phyloP scores from a whole-genome alignment of 352 stramenopile species.

The Phytophthora meadii region DNA sequence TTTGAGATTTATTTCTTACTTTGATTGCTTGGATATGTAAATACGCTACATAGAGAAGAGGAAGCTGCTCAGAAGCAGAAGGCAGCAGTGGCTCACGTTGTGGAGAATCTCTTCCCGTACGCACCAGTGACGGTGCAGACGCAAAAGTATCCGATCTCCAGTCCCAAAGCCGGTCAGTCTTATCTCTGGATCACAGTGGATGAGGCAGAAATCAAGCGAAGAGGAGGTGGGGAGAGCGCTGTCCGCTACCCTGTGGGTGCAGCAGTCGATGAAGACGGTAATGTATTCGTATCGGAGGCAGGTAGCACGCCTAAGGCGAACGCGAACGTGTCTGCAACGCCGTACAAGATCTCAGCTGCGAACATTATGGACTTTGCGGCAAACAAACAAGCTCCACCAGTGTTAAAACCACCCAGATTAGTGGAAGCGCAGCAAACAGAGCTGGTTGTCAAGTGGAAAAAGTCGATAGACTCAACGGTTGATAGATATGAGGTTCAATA shows the following conservation, averaged over 20 bases:
- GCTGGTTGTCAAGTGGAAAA: constrained; percentile 68
- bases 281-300: constrained; percentile 74
- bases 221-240: constrained; percentile 44
- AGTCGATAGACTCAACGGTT: constrained; percentile 62
- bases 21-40: background rate
- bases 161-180: constrained; percentile 62
- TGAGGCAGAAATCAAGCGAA: constrained; percentile 67
- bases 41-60: constrained; percentile 39
- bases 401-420: constrained; percentile 48
- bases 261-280: constrained; percentile 70
- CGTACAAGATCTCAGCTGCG: constrained; percentile 64
- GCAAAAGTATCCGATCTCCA: constrained; percentile 67
- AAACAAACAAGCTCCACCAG: constrained; percentile 44
- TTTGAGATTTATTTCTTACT: too few species aligned
- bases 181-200: constrained; percentile 85
- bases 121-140: constrained; percentile 77
- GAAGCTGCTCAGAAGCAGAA: constrained; percentile 58
- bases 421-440: constrained; percentile 59
- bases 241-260: constrained; percentile 75
- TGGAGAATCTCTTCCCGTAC: constrained; percentile 84
- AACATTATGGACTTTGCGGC: constrained; percentile 68
- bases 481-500: constrained; percentile 84
- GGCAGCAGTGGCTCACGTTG: constrained; percentile 63
- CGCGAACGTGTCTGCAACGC: constrained; percentile 21
- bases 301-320: constrained; percentile 28